These are phyloP conservation scores for Amanita rimosa DNA, from an alignment of 768 basidiomycete species.

Conservation along the genomic window DNA sequence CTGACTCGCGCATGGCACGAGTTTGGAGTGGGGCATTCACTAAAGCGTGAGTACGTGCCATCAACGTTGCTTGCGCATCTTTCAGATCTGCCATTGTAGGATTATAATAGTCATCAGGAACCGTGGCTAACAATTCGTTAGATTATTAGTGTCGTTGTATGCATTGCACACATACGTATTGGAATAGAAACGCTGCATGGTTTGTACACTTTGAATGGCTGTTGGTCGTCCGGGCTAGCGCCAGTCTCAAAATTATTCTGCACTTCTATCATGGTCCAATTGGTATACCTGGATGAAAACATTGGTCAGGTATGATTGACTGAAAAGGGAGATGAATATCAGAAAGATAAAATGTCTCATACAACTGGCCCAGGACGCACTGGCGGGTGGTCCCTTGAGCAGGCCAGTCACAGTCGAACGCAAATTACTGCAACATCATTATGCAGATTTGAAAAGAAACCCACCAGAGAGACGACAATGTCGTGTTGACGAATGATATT, in stretches of 20 bases:
- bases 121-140: conserved; percentile 21
- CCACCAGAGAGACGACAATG: not conserved
- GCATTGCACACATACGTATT: conserved; percentile 20
- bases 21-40: conserved; percentile 62
- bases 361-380: conserved; percentile 52
- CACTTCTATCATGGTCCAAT: not conserved
- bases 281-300: not conserved
- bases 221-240: not conserved
- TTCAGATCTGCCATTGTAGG: conserved; percentile 64
- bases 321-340: conserved; percentile 17
- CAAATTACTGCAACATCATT: conserved; percentile 76
- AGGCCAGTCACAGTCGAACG: conserved; percentile 62
- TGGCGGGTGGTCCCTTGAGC: conserved; percentile 68
- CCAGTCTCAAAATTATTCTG: not conserved
- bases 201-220: conserved; percentile 37
- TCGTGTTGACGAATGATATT: not conserved
- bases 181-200: conserved; percentile 22
- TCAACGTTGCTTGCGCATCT: conserved; percentile 50
- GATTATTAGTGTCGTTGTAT: not conserved
- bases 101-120: conserved; percentile 67
- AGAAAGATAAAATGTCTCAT: conserved; percentile 62
- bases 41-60: conserved; percentile 50
- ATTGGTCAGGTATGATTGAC: not conserved
- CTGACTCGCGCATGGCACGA: conserved; percentile 50
- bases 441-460: conserved; percentile 4